phyloP scores from a whole-genome alignment of 2,329 filamentous ascomycete species.

The Cladophialophora chaetospira region DNA sequence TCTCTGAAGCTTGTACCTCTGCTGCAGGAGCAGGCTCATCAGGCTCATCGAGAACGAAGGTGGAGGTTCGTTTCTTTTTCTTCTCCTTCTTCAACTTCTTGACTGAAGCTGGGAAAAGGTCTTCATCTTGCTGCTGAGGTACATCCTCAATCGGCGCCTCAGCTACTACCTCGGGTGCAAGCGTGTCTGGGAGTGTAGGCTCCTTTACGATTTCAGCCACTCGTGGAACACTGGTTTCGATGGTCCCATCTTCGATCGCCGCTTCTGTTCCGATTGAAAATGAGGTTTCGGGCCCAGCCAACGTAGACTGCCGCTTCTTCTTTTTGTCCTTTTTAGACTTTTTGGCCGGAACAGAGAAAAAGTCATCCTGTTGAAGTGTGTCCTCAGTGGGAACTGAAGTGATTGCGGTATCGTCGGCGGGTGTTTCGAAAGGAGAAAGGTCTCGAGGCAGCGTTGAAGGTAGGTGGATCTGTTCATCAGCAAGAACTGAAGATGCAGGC shows the following conservation, averaged over 20 bases:
- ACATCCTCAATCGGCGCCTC: background rate
- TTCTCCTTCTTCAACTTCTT: conserved; percentile 27
- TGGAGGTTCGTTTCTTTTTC: conserved; percentile 28
- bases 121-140: conserved; percentile 14
- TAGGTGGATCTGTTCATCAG: too few relatives aligned
- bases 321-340: conserved; percentile 30
- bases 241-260: background rate
- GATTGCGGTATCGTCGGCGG: too few relatives aligned
- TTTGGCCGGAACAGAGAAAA: background rate
- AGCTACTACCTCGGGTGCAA: background rate
- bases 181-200: background rate
- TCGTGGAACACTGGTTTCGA: background rate
- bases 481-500: too few relatives aligned
- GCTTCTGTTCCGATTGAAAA: background rate
- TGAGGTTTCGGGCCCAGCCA: background rate
- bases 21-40: background rate
- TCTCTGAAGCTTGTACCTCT: background rate
- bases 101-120: background rate
- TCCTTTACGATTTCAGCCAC: background rate
- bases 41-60: conserved; percentile 6
- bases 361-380: too few relatives aligned
- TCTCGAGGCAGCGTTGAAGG: too few relatives aligned
- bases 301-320: conserved; percentile 16
- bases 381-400: too few relatives aligned
- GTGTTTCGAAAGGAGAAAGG: too few relatives aligned